A percentile compares a stretch with the other conserved stretches of the same genome.
These are phyloP conservation scores for Plantago major DNA, from an alignment of 257 asterid genomes.

Conservation along the genomic window DNA sequence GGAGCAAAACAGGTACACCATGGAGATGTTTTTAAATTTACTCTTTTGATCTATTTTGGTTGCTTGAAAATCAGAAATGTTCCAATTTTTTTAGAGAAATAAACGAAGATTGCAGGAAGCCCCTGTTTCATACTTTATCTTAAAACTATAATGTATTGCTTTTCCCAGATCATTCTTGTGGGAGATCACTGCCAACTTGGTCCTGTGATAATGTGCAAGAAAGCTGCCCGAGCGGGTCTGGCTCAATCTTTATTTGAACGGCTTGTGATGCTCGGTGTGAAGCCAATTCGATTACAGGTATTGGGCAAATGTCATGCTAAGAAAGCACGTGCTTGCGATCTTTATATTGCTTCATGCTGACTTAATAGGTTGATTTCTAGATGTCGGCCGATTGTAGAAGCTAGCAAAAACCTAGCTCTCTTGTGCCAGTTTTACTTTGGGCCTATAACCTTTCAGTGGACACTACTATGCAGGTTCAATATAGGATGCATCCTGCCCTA, in stretches of 20 bases:
- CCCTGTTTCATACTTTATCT: too few species aligned
- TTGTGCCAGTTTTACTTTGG: conserved; percentile 2
- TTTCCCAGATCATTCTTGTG: conserved; percentile 72
- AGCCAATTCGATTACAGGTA: conserved; percentile 98
- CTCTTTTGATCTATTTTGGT: too few species aligned
- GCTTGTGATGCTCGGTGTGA: conserved; percentile 92
- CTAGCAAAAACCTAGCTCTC: conserved; percentile 5
- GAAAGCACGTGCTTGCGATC: conserved; percentile 8
- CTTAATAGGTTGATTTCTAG: conserved; percentile 5
- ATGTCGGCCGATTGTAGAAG: conserved; percentile 11
- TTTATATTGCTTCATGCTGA: not conserved
- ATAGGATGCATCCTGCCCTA: conserved; percentile 98
- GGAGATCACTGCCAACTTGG: conserved; percentile 99
- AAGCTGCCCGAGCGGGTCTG: conserved; percentile 98
- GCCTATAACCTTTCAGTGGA: conserved; percentile 1
- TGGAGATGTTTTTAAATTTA: conserved; percentile 1
- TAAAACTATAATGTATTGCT: conserved; percentile 14
- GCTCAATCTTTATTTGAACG: conserved; percentile 97
- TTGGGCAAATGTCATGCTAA: conserved; percentile 19
- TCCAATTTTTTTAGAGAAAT: too few species aligned
- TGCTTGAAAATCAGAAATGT: too few species aligned
- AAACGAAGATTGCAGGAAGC: too few species aligned
- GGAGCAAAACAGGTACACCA: conserved; percentile 84
- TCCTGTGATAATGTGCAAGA: conserved; percentile 99
- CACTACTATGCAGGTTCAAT: conserved; percentile 67